Evolutionary conservation across 805 yeast species (phyloP).

Genomic region (Komagataella mondaviorum): DNA sequence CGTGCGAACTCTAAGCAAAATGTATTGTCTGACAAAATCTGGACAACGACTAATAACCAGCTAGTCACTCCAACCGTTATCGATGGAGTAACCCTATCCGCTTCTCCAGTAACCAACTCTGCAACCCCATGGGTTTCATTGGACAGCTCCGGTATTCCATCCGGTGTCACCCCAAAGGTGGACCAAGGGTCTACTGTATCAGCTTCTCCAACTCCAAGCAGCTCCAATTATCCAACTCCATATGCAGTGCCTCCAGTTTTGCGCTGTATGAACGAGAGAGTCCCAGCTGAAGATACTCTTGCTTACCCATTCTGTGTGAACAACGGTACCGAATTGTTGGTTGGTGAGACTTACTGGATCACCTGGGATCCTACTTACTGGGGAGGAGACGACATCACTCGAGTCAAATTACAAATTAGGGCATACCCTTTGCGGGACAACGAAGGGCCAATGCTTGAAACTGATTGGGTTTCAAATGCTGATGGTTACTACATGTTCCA

Average conservation of each 20-base stretch:
- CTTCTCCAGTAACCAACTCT: slow-evolving; percentile 21
- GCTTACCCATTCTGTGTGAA: slow-evolving; percentile 29
- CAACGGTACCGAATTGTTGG: slow-evolving; percentile 28
- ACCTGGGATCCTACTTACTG: slow-evolving; percentile 34
- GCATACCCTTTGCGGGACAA: slow-evolving; percentile 22
- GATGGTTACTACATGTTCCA: slow-evolving; percentile 26
- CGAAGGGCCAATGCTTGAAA: slow-evolving; percentile 18
- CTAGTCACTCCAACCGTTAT: slow-evolving; percentile 27
- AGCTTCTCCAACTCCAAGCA: slow-evolving; percentile 29
- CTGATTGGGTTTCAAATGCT: slow-evolving; percentile 19
- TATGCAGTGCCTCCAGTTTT: slow-evolving; percentile 29
- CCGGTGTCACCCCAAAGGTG: slow-evolving; percentile 25
- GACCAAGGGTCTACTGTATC: slow-evolving; percentile 18
- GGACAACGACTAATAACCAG: slow-evolving; percentile 21
- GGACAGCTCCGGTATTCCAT: slow-evolving; percentile 30
- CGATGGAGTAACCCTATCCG: slow-evolving; percentile 36
- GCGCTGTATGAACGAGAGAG: slow-evolving; percentile 28
- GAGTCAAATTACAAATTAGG: slow-evolving; percentile 18
- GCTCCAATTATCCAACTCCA: slow-evolving; percentile 17
- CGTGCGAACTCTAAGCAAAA: background rate
- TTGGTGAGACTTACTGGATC: slow-evolving; percentile 33
- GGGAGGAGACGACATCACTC: slow-evolving; percentile 18
- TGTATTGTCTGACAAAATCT: slow-evolving; percentile 6
- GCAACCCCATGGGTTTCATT: slow-evolving; percentile 30
- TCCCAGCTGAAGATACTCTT: slow-evolving; percentile 15